Conservation (phyloP, 129 eudicot species). For the Centaurea solstitialis region DNA sequence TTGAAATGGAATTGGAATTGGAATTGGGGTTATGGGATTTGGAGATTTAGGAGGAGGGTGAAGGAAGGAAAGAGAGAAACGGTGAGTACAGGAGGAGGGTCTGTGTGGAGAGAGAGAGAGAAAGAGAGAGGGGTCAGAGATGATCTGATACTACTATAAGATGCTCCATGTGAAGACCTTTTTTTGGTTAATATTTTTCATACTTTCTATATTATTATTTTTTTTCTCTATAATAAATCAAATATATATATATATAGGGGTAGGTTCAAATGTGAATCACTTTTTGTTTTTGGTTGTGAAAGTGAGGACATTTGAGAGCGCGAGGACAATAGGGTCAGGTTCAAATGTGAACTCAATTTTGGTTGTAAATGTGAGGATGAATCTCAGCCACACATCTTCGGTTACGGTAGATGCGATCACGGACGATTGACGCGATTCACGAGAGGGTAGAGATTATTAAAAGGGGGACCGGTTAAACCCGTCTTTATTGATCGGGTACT, state of each 20-base stretch:
- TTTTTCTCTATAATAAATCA: not conserved
- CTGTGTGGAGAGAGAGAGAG: slow-evolving; percentile 26
- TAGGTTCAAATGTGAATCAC: no score
- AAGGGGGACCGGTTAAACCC: no score
- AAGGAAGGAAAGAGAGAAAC: slow-evolving; percentile 20
- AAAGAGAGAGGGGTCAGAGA: slow-evolving; percentile 23
- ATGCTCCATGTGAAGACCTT: slow-evolving; percentile 36
- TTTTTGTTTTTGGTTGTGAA: no score
- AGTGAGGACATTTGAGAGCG: no score
- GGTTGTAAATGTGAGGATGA: no score
- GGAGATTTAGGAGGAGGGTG: not conserved
- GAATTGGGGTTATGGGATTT: not conserved
- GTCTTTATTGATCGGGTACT: no score
- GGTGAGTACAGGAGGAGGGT: slow-evolving; percentile 27
- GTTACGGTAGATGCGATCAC: no score
- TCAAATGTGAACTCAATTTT: no score
- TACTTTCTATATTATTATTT: slow-evolving; percentile 19
- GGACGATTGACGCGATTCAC: no score
- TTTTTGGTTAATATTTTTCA: slow-evolving; percentile 16
- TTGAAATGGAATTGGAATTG: not conserved
- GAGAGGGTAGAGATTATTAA: no score
- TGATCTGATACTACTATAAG: slow-evolving; percentile 28
- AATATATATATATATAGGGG: not conserved
- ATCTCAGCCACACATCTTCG: no score
- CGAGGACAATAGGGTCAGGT: no score